Percentiles rank a stretch among this genome's conserved stretches.
Conservation (phyloP, 345 rosid species). For the Acer campestre region DNA sequence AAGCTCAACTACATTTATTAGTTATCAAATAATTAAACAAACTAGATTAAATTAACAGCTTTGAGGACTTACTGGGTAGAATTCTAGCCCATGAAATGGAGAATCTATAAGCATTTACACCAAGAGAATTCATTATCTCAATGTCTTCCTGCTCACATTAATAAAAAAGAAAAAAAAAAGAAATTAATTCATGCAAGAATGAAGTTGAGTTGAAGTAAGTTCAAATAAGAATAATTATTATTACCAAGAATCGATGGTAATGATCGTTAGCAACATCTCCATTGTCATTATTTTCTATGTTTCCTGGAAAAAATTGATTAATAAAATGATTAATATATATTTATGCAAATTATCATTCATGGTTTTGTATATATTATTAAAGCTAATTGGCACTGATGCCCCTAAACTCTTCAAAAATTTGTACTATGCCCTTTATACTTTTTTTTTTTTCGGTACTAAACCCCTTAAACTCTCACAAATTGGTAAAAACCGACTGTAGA, state of each 20-base stretch:
- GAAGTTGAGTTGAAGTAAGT: neutral
- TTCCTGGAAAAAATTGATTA: constrained; percentile 12
- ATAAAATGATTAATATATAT: too few species aligned
- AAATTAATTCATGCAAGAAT: neutral
- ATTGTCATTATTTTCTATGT: constrained; percentile 14
- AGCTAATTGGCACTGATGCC: too few species aligned
- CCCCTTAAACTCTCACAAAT: too few species aligned
- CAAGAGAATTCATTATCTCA: constrained; percentile 37
- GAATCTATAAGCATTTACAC: constrained; percentile 43
- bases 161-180: neutral
- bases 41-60: too few species aligned
- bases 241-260: constrained; percentile 34
- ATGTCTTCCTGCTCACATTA: constrained; percentile 35
- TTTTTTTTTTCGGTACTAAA: too few species aligned
- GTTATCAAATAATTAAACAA: neutral
- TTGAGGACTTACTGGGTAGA: constrained; percentile 29
- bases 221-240: neutral
- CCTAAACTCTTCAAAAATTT: too few species aligned
- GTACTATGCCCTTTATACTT: too few species aligned
- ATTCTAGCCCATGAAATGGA: constrained; percentile 52
- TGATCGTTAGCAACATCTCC: constrained; percentile 38
- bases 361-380: too few species aligned
- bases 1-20: constrained; percentile 2
- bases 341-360: too few species aligned
- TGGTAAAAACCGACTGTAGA: too few species aligned